Evolutionary conservation across 495 filamentous ascomycete species (phyloP).

Genomic region (Tuber microsphaerosporum): DNA sequence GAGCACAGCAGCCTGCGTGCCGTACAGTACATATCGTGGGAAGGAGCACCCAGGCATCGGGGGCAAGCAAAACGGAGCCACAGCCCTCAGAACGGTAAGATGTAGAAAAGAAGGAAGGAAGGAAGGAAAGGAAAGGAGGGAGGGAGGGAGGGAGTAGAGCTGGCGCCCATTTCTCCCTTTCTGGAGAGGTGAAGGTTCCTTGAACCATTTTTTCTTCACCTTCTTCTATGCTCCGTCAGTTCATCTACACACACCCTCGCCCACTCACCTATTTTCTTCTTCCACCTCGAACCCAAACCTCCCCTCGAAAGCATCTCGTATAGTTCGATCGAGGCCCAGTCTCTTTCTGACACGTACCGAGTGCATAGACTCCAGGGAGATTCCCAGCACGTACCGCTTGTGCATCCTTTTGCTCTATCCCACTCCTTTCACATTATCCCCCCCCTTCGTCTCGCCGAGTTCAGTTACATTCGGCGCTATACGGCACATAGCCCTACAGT

Average conservation of each 20-base stretch:
- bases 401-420: background rate
- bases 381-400: background rate
- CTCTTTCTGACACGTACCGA: conserved; percentile 25
- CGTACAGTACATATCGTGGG: background rate
- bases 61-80: background rate
- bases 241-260: conserved; percentile 1
- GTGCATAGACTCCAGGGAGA: conserved; percentile 20
- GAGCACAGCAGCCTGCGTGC: background rate
- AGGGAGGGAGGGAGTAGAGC: background rate
- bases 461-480: background rate
- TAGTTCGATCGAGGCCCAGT: conserved; percentile 21
- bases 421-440: background rate
- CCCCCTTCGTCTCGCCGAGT: background rate
- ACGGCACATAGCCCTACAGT: background rate
- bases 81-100: background rate
- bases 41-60: background rate
- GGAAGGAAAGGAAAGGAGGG: background rate
- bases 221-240: background rate
- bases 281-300: background rate
- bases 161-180: background rate
- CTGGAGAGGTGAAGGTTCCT: background rate
- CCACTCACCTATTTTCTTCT: background rate
- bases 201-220: background rate
- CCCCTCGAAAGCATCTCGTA: background rate
- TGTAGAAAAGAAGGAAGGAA: background rate